Base-by-base conservation (phyloP, 2,329 filamentous ascomycete species). In the Neofusicoccum cordaticola region DNA sequence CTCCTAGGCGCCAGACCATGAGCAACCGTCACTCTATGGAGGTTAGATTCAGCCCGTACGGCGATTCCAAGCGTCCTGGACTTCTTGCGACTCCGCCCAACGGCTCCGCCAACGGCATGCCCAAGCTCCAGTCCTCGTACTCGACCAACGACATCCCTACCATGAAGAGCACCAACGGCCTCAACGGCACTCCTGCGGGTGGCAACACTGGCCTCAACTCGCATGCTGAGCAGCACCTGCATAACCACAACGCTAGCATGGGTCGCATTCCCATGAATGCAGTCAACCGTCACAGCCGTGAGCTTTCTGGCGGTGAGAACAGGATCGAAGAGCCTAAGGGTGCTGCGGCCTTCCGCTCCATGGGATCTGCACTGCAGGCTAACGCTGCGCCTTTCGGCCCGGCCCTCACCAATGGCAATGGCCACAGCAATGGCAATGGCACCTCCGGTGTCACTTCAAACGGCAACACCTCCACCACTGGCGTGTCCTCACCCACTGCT, bases 81-180 rank as follows among this genome's bases (percentile, higher is more conserved):
- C 77, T 78, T 56, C 72, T 79, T 82, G 85, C 68, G 82, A 88
- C 79, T 88, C 88, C 62, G 78, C 89, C 68, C 86, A 86, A 74
- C 69, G 84, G 72, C 80, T 82, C 71, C 73, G 73, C 72, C 66
- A 84, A 90, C 75, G 83, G 86, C 31, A 86, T 86, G 62, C 90
- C 89, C 35, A 92, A 91, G 81, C 78, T 97, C 65, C 91, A 93
- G 78, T 89, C 90, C 50, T 97, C 94, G 0, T 97, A 91, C 80
- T 97, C 95, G 9, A 88, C 92, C 62, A 95, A 90, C 76, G 93
- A 98, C 72, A 84, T 97, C 19, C 91, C 93, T 4, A 96, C 93
- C 7, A 82, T 93, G 72, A 96, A 95, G 84, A 89, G 84, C 69
- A 82, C 85, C 62, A 84, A 85, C 63, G 83, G 80, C 53, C 77